A percentile compares a stretch with the other conserved stretches of the same genome.
Evolutionary conservation across 108 stramenopile species (phyloP).

Genomic region (Epithemia pelagica): DNA sequence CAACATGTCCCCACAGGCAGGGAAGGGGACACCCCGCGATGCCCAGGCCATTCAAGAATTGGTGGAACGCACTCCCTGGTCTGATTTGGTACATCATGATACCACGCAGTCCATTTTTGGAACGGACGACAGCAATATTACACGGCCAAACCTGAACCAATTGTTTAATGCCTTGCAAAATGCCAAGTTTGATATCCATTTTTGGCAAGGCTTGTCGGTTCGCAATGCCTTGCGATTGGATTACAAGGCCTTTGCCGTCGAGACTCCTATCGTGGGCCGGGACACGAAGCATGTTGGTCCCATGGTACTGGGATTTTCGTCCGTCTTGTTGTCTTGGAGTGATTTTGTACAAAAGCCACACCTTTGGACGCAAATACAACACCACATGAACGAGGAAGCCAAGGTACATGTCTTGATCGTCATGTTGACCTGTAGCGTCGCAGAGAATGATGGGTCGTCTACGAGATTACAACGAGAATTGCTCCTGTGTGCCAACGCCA

Average conservation of each 20-base stretch:
- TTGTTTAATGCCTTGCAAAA: conserved; percentile 52
- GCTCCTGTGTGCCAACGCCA: conserved; percentile 6
- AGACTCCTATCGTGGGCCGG: background rate
- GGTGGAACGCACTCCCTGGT: conserved; percentile 14
- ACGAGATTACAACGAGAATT: conserved; percentile 14
- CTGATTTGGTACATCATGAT: background rate
- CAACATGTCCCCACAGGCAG: conserved; percentile 58
- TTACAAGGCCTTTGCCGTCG: conserved; percentile 50
- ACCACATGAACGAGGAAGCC: conserved; percentile 29
- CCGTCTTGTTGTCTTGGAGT: conserved; percentile 53
- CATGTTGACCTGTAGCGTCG: conserved; percentile 28
- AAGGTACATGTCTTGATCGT: conserved; percentile 25
- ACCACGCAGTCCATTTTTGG: background rate
- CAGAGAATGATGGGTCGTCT: conserved; percentile 12
- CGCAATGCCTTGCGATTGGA: conserved; percentile 55
- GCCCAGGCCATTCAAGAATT: conserved; percentile 38
- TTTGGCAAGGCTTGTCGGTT: conserved; percentile 54
- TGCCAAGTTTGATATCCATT: conserved; percentile 59
- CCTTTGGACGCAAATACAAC: conserved; percentile 14
- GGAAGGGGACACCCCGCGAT: conserved; percentile 70
- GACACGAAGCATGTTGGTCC: background rate
- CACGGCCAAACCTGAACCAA: conserved; percentile 25
- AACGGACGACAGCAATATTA: background rate
- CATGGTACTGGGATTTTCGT: conserved; percentile 50
- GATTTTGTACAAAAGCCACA: conserved; percentile 31